Percentiles rank a stretch among this genome's conserved stretches.
These are phyloP conservation scores for Xylariaceae sp. DNA, from an alignment of 2,329 filamentous ascomycete species.

Conservation along the genomic window DNA sequence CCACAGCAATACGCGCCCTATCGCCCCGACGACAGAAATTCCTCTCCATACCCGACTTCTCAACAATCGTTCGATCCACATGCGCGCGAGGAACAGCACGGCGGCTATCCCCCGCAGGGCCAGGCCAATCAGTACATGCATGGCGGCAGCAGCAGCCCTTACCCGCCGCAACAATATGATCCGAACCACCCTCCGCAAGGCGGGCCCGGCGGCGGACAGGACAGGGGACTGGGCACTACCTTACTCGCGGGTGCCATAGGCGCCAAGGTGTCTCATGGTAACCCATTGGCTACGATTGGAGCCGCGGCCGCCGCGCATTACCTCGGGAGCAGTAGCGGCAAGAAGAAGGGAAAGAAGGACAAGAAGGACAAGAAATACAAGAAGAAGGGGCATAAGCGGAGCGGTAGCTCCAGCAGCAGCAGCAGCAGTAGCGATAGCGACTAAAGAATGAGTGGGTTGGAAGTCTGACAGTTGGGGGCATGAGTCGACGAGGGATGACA, in stretches of 20 bases:
- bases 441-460: conserved; percentile 14
- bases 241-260: conserved; percentile 20
- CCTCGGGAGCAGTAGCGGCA: conserved; percentile 14
- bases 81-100: conserved; percentile 11
- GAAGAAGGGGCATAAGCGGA: conserved; percentile 24
- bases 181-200: conserved; percentile 5
- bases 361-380: conserved; percentile 25
- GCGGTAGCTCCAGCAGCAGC: conserved; percentile 21
- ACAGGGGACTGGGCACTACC: conserved; percentile 23
- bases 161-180: conserved; percentile 18
- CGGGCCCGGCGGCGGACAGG: conserved; percentile 12
- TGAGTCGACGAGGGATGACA: background rate
- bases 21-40: conserved; percentile 21
- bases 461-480: background rate
- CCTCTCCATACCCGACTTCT: conserved; percentile 20
- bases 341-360: conserved; percentile 16
- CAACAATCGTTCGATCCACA: conserved; percentile 15
- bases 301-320: conserved; percentile 22
- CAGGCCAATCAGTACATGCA: conserved; percentile 18
- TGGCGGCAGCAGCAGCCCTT: conserved; percentile 13
- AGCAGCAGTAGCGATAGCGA: conserved; percentile 21
- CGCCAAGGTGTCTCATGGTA: conserved; percentile 12
- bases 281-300: conserved; percentile 19
- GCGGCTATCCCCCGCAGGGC: conserved; percentile 13
- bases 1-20: conserved; percentile 19